A percentile compares a stretch with the other conserved stretches of the same genome.
Conservation (phyloP, 208 protist species). For the Trypanosoma mega region DNA sequence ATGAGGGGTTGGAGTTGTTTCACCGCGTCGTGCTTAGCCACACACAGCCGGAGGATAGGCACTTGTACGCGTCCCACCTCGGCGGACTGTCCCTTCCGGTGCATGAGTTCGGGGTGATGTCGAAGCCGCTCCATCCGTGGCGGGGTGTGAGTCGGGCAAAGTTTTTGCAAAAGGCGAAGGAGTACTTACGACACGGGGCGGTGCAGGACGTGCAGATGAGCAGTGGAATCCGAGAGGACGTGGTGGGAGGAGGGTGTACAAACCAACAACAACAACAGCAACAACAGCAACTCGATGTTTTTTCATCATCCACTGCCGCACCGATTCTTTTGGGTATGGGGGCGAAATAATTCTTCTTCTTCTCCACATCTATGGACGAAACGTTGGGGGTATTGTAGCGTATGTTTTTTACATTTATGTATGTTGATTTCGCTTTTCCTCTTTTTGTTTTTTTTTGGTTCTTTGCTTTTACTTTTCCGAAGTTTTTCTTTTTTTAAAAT, state of each 20-base stretch:
- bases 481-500: too few relatives aligned
- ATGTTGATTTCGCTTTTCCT: background rate
- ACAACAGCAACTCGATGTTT: background rate
- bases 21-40: constrained; percentile 66
- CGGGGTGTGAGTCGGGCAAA: constrained; percentile 21
- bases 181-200: constrained; percentile 45
- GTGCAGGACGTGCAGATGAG: constrained; percentile 42
- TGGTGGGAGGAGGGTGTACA: background rate
- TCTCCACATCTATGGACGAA: too few relatives aligned
- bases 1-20: constrained; percentile 65
- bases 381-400: too few relatives aligned
- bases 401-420: background rate
- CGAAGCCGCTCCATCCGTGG: constrained; percentile 56
- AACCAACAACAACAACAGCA: constrained; percentile 9
- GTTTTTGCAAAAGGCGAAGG: constrained; percentile 30
- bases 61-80: constrained; percentile 66
- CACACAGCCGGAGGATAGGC: constrained; percentile 35
- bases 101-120: constrained; percentile 77
- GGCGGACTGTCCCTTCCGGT: constrained; percentile 68
- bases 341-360: background rate
- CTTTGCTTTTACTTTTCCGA: too few relatives aligned
- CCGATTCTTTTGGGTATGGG: too few relatives aligned
- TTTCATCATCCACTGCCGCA: background rate
- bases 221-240: background rate
- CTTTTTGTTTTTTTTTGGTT: constrained; percentile 8